phyloP scores from a whole-genome alignment of 1,284 basidiomycete species.

The Cystobasidiaceae sp. region DNA sequence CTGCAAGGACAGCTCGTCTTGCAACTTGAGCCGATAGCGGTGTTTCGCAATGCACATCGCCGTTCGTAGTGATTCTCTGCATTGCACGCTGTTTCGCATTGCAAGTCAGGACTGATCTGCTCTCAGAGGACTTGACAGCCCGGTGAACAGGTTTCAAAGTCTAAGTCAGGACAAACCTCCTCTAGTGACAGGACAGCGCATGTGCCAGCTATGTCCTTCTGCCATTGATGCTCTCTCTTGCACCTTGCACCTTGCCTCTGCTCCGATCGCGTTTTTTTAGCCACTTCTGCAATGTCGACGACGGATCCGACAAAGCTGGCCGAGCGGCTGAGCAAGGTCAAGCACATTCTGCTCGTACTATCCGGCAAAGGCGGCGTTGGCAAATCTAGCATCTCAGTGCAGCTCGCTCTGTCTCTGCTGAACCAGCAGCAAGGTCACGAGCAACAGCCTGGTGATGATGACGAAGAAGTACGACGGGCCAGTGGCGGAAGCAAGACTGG shows the following conservation, averaged over 20 bases:
- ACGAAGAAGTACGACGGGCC: too few species aligned
- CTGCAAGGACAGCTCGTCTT: too few species aligned
- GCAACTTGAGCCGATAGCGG: too few species aligned
- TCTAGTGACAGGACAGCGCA: too few species aligned
- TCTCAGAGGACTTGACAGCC: too few species aligned
- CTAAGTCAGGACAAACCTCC: too few species aligned
- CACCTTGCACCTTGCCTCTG: background rate
- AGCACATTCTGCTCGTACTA: slow-evolving; percentile 85
- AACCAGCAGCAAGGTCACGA: slow-evolving; percentile 40
- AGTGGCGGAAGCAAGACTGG: background rate
- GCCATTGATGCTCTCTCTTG: too few species aligned
- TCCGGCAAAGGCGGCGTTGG: slow-evolving; percentile 98
- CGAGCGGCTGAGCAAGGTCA: slow-evolving; percentile 60
- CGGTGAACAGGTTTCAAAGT: background rate
- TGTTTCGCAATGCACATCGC: too few species aligned
- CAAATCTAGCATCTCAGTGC: slow-evolving; percentile 90
- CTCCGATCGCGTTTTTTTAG: background rate
- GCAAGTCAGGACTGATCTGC: too few species aligned
- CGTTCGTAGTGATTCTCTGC: too few species aligned
- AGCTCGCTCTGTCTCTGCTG: slow-evolving; percentile 81
- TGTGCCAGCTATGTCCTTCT: too few species aligned
- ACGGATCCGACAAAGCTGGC: slow-evolving; percentile 27
- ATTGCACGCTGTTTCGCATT: too few species aligned
- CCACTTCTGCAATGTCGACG: background rate
- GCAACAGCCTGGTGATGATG: background rate